Evolutionary conservation across 176 grass and related monocot genomes (phyloP).

Genomic region (Phragmites australis): DNA sequence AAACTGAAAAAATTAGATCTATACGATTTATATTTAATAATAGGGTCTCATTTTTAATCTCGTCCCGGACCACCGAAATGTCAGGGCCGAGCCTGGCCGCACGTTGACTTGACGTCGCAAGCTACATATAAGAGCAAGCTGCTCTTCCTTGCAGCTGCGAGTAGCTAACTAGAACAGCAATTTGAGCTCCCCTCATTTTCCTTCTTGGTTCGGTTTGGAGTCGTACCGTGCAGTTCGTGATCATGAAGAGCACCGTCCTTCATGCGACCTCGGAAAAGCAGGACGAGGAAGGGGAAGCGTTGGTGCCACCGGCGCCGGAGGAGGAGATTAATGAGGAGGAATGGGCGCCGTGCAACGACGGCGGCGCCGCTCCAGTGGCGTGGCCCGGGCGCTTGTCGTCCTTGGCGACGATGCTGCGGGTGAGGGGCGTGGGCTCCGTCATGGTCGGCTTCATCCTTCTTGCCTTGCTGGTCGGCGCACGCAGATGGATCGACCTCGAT

Average conservation of each 20-base stretch:
- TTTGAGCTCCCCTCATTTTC: background rate
- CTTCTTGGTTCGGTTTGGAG: background rate
- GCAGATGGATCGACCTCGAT: conserved; percentile 26
- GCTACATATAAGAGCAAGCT: background rate
- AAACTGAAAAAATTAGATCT: too few species aligned
- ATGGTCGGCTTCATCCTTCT: conserved; percentile 30
- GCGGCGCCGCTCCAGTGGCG: background rate
- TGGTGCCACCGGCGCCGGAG: background rate
- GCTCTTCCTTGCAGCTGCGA: background rate
- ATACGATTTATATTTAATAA: too few species aligned
- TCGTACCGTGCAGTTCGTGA: background rate
- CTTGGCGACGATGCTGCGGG: background rate
- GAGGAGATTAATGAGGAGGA: background rate
- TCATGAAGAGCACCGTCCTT: background rate
- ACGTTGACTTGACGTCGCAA: background rate
- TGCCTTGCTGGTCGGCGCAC: conserved; percentile 9
- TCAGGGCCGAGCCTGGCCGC: too few species aligned
- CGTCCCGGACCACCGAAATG: too few species aligned
- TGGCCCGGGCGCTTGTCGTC: background rate
- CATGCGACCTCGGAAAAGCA: background rate
- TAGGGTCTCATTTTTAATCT: too few species aligned
- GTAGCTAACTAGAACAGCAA: background rate
- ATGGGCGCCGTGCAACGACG: background rate
- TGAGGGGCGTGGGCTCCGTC: conserved; percentile 9
- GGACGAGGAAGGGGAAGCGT: background rate